These are phyloP conservation scores for Suhomyces atakaporum DNA, from an alignment of 1,139 yeast genomes.

Conservation along the genomic window DNA sequence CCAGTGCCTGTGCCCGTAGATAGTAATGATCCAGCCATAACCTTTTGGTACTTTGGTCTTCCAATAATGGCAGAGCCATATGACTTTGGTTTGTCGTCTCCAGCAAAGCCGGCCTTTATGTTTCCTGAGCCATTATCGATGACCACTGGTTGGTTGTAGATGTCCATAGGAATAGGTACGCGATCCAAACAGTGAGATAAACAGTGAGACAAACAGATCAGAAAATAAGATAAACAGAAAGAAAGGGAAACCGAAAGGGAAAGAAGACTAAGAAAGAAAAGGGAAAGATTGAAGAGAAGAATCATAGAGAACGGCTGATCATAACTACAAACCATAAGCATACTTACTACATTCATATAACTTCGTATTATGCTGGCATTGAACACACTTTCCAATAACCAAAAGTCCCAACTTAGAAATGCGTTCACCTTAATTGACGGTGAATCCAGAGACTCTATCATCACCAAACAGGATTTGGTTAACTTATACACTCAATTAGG, in stretches of 20 bases:
- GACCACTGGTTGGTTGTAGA: conserved; percentile 83
- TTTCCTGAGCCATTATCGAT: conserved; percentile 93
- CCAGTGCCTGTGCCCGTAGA: conserved; percentile 28
- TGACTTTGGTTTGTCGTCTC: conserved; percentile 77
- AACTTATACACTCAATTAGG: conserved; percentile 57
- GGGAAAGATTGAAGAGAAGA: background rate
- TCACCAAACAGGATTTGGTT: conserved; percentile 60
- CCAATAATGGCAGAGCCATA: conserved; percentile 63
- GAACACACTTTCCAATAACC: conserved; percentile 42
- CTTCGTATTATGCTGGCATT: conserved; percentile 30
- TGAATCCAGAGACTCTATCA: conserved; percentile 69
- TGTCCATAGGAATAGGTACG: conserved; percentile 12
- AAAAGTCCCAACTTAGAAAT: conserved; percentile 46
- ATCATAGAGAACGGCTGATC: too few relatives aligned
- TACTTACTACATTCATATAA: too few relatives aligned
- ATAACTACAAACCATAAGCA: conserved; percentile 1
- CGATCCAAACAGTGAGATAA: background rate
- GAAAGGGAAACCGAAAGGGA: background rate
- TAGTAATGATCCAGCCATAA: conserved; percentile 80
- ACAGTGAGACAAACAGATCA: too few relatives aligned
- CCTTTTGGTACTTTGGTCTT: conserved; percentile 76
- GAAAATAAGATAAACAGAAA: background rate
- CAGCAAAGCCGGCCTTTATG: conserved; percentile 90
- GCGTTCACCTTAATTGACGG: conserved; percentile 74
- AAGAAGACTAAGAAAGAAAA: background rate